Conservation (phyloP, 257 asterid genomes). For the Asclepias syriaca region DNA sequence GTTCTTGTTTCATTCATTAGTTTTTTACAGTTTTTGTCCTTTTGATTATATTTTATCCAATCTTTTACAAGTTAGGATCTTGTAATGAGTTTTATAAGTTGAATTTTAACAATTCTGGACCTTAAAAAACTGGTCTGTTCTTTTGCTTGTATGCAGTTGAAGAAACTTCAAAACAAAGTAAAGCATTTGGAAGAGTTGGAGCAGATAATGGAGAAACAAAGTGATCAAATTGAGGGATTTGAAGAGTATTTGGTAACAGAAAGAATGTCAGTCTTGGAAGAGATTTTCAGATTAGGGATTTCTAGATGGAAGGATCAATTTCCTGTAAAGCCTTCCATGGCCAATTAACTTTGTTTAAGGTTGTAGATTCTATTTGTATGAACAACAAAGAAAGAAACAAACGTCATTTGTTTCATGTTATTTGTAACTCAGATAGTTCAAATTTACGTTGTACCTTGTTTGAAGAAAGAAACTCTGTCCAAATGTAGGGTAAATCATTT, state of each 20-base stretch:
- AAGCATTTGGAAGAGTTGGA: conserved; percentile 55
- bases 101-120: conserved; percentile 1
- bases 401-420: neutral
- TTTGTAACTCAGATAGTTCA: no score
- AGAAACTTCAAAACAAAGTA: conserved; percentile 58
- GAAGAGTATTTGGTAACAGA: conserved; percentile 54
- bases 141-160: conserved; percentile 32
- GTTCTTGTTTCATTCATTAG: no score
- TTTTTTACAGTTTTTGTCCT: no score
- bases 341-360: neutral
- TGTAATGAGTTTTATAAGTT: no score
- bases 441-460: no score
- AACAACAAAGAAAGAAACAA: neutral
- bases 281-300: conserved; percentile 40
- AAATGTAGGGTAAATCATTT: no score
- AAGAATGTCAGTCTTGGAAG: conserved; percentile 45
- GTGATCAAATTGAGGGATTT: conserved; percentile 39
- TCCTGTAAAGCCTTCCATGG: neutral
- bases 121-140: conserved; percentile 4
- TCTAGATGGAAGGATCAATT: conserved; percentile 22
- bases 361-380: neutral
- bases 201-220: conserved; percentile 56
- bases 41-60: no score
- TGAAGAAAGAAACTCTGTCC: no score
- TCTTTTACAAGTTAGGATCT: no score